Percentiles rank a stretch among this genome's conserved stretches.
Evolutionary conservation across 352 stramenopile species (phyloP).

Genomic region (Phytophthora lateralis): DNA sequence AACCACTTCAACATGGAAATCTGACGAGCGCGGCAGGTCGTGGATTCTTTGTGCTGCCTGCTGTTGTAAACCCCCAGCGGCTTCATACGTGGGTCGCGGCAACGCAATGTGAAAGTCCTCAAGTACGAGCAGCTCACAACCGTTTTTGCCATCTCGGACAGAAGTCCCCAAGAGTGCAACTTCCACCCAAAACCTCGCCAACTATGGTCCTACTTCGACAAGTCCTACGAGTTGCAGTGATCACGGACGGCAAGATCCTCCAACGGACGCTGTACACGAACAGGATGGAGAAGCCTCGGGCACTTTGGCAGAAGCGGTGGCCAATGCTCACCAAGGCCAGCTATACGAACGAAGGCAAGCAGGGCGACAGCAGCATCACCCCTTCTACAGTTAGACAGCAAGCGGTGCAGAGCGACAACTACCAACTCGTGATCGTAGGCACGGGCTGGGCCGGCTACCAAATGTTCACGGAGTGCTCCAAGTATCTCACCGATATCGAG

Average conservation of each 20-base stretch:
- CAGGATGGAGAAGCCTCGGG: constrained; percentile 16
- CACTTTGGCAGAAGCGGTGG: constrained; percentile 36
- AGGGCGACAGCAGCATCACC: neutral
- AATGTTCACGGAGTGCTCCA: constrained; percentile 73
- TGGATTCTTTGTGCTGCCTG: constrained; percentile 18
- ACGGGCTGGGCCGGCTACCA: constrained; percentile 81
- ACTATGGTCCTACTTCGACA: constrained; percentile 26
- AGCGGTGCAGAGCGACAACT: constrained; percentile 47
- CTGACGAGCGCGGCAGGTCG: constrained; percentile 10
- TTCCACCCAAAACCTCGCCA: neutral
- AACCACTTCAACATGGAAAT: constrained; percentile 24
- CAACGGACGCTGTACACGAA: constrained; percentile 23
- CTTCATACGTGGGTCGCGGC: constrained; percentile 9
- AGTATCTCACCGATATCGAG: constrained; percentile 69
- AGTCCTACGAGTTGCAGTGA: constrained; percentile 17
- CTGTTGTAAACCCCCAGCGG: constrained; percentile 10
- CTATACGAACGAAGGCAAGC: constrained; percentile 24
- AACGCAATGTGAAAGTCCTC: constrained; percentile 20
- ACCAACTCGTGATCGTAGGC: constrained; percentile 77
- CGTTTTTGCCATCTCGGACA: constrained; percentile 13
- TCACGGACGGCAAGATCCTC: constrained; percentile 20
- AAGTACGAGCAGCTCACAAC: constrained; percentile 15
- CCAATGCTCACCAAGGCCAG: constrained; percentile 27
- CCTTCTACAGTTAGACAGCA: neutral
- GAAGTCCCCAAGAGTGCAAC: neutral